Evolutionary conservation across 2,329 filamentous ascomycete species (phyloP), one percentile per base, ranked within the genome.

Genomic region (Trichoderma sp.): DNA sequence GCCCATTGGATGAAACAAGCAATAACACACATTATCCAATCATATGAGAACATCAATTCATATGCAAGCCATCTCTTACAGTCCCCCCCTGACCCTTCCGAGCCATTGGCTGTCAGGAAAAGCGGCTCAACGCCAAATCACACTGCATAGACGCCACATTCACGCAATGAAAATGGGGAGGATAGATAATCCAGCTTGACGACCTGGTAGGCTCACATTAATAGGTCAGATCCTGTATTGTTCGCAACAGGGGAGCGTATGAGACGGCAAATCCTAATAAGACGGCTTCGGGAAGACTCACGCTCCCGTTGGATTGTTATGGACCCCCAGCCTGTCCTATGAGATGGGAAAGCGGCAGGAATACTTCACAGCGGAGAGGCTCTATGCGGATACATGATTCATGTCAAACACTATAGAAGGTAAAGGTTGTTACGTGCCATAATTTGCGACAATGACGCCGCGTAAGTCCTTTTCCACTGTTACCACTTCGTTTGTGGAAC

Each of bases 11-110:
- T 43, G 6, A 14, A 18, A n/a, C n/a, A 43, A n/a, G 7, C 4
- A n/a, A n/a, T 10, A 10, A 8, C 5, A 49, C 5, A n/a, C 13
- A 24, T 16, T 24, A 5, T 3, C 16, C 43, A 21, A 14, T 21
- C 18, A 10, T 8, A n/a, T 46, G 1, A n/a, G 3, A n/a, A 49
- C 21, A 16, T 55, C 49, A 64, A 54, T 32, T 24, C 30, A 30
- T 30, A 64, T 64, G 60, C 60, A 64, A 64, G 60, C 60, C 60
- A 64, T 16, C 46, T 43, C 39, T 4, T 43, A 3, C 39, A n/a
- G 6, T 37, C 32, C 58, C 16, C 46, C 28, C 49, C 60, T 30
- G 46, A 37, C n/a, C 21, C 14, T 49, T 0, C 32, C 49, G 21
- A 18, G 24, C 39, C 32, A 64, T 64, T 64, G 60, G 60, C 30